Base-by-base conservation (phyloP, 768 basidiomycete species). In the Boletus reticuloceps region DNA sequence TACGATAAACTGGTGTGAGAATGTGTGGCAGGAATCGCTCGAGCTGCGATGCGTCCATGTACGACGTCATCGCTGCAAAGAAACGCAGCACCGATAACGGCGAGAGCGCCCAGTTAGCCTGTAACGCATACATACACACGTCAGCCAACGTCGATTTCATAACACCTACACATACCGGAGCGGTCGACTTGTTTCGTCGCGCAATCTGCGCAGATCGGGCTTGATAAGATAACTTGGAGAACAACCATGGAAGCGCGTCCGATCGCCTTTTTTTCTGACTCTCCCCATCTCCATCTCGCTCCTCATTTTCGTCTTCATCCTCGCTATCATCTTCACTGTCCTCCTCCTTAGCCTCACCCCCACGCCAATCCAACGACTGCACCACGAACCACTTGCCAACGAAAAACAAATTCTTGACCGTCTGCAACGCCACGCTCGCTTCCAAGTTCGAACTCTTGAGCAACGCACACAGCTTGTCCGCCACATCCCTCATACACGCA, bases 361-460 rank as follows among this genome's bases (percentile, higher is more conserved):
- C 43, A 55, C 58, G 56, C 47, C 22, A 17, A 53, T 61, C 77
- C 72, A 34, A 79, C 65, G 25, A 11, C 25, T 38, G 77, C 71
- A 55, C 76, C 78, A 29, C 55, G 69, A 91, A 96, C 69, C 87
- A 88, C 71, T 91, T 94, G 22, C 91, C 92, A n/a, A 96, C 74
- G 66, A 89, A 94, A 64, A 95, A 93, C 25, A 98, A 70, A 63
- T 98, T 93, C 76, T 97, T 98, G 62, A 96, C 92, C 11, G 92
- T 74, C 72, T 98, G 93, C 60, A 93, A 66, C 55, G 85, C 79
- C n/a, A 91, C 77, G 0, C 79, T 64, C 22, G 85, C 84, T 59
- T 91, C 89, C 43, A 93, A 72, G 56, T 91, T 82, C 16, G 85
- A 80, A 64, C 94, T 93, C 72, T 88, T 89, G 56, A 99, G 79